Base-by-base conservation (phyloP, 305 asterid genomes). In the Solanum hybrid region DNA sequence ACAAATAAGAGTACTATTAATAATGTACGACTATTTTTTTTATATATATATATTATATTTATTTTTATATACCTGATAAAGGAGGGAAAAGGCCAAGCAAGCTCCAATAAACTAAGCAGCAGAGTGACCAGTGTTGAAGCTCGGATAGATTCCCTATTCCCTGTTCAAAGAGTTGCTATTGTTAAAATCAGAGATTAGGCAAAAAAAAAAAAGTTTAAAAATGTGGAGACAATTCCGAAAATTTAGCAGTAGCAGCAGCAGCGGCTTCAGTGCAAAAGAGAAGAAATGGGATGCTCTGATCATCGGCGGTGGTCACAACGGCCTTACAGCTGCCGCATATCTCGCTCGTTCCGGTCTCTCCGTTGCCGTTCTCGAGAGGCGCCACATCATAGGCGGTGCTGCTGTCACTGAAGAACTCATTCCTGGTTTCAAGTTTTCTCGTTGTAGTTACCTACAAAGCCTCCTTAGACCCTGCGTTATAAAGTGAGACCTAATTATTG, bases 391-490 rank as follows among this genome's bases (percentile, higher is more conserved):
- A 20, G 99, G 99, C 12, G 99, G 99, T 87, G 99, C 99, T 11
- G 99, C 99, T 85, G 97, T 97, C 85, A 97, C 99, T 9, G 99
- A 97, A 92, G 99, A 97, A 86, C 93, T 97, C 87, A 81, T 97
- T 88, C 98, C 99, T 6, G 99, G 98, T 22, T 97, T 96, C 94
- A 97, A 95, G 94, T 97, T 97, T 89, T 97, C 99, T 87, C 97
- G 99, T 87, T 97, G 98, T 78, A 96, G 99, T 93, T 97, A 97
- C 92, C 97, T 97, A 89, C 99, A 96, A 91, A 97, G 99, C 93
- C 98, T 97, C 87, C 99, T 97, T 87, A 98, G 99, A 84, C 99
- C 99, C 78, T 88, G 93, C 29, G 91, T 95, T 51, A 94, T 97
- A 72, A 92, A 93, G 99, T 95, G 29, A 84, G 87, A 51, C 42